phyloP scores from a whole-genome alignment of 257 asterid species.

The Capsicum chinense region DNA sequence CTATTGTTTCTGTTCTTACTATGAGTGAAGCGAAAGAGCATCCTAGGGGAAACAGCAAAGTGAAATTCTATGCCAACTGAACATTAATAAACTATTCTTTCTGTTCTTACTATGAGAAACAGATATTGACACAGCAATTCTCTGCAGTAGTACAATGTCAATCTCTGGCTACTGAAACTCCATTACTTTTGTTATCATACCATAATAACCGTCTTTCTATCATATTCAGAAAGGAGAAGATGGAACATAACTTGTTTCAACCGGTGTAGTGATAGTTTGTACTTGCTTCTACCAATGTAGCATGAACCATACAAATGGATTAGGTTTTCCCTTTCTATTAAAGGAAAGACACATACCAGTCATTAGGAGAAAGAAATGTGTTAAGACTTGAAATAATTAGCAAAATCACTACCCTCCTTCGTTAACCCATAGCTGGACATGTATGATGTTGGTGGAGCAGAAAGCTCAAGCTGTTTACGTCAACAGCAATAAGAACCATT shows the following conservation, averaged over 20 bases:
- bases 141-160: not conserved
- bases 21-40: not conserved
- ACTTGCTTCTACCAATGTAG: not conserved
- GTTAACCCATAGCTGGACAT: not conserved
- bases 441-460: not conserved
- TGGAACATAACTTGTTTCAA: not conserved
- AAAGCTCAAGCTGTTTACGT: not conserved
- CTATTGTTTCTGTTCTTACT: slow-evolving; percentile 9
- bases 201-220: not conserved
- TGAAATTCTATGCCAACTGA: slow-evolving; percentile 11
- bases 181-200: not conserved
- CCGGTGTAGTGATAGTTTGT: not conserved
- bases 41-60: not conserved
- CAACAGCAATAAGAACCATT: not conserved
- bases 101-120: slow-evolving; percentile 13
- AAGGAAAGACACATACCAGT: not conserved
- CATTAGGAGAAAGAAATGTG: not conserved
- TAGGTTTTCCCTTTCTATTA: not conserved
- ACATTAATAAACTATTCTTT: not conserved
- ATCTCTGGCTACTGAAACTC: not conserved
- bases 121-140: not conserved
- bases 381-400: not conserved
- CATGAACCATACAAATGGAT: slow-evolving; percentile 1
- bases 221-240: not conserved
- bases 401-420: not conserved